phyloP scores from a whole-genome alignment of 805 yeast genomes.

The Monosporozyma aquatica region DNA sequence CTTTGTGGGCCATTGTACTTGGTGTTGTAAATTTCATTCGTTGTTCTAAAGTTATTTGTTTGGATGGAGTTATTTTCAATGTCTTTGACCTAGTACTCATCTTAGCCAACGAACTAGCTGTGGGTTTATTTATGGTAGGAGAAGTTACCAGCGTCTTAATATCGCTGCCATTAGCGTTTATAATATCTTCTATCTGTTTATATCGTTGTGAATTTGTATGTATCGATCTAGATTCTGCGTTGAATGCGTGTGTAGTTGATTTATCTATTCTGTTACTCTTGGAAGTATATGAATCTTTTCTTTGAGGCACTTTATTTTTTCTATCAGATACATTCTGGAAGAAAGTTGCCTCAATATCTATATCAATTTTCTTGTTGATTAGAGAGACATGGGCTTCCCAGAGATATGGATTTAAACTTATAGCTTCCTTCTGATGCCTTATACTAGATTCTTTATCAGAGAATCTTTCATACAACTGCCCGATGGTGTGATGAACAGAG shows the following conservation, averaged over 20 bases:
- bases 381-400: constrained; percentile 82
- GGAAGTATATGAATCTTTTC: neutral
- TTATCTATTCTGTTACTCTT: neutral
- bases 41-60: constrained; percentile 11
- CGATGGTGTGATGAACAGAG: constrained; percentile 57
- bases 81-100: constrained; percentile 10
- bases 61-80: constrained; percentile 25
- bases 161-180: neutral
- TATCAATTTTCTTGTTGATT: constrained; percentile 60
- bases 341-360: constrained; percentile 32
- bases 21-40: constrained; percentile 20
- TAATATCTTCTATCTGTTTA: neutral
- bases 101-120: constrained; percentile 10
- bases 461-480: constrained; percentile 49
- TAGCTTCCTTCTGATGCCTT: constrained; percentile 56
- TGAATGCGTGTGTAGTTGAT: neutral
- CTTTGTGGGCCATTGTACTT: constrained; percentile 6
- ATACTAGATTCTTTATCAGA: constrained; percentile 61
- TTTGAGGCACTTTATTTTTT: neutral
- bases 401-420: constrained; percentile 66
- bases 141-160: constrained; percentile 1
- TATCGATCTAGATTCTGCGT: neutral
- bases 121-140: constrained; percentile 12
- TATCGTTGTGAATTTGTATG: neutral
- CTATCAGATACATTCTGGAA: neutral